Conservation (phyloP, 2,329 filamentous ascomycete genomes). For the Cladosporium sphaerospermum region DNA sequence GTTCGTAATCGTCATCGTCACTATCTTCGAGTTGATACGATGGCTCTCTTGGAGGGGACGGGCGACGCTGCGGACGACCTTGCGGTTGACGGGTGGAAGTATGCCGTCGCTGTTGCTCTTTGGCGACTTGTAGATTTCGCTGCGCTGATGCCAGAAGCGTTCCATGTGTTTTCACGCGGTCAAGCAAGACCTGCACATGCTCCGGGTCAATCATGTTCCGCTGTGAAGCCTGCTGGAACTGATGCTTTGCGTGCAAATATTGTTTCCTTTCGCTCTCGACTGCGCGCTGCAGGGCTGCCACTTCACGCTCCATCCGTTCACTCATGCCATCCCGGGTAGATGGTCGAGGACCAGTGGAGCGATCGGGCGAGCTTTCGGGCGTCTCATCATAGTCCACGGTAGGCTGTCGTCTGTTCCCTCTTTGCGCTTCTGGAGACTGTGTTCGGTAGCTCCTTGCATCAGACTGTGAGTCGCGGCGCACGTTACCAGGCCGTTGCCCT, state of each 20-base stretch:
- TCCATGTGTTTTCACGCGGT: constrained; percentile 20
- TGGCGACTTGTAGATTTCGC: constrained; percentile 4
- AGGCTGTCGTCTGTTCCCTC: not conserved
- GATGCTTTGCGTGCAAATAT: constrained; percentile 15
- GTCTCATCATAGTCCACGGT: not conserved
- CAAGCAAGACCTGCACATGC: constrained; percentile 20
- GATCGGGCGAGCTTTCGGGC: constrained; percentile 5
- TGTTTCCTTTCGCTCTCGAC: constrained; percentile 16
- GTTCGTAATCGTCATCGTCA: not conserved
- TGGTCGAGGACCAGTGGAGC: not conserved
- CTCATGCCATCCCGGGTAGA: not conserved
- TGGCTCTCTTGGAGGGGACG: constrained; percentile 2
- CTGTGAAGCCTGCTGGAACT: constrained; percentile 22
- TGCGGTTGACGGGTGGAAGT: not conserved
- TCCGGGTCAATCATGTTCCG: constrained; percentile 17
- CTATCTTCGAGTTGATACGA: not conserved
- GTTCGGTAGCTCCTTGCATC: constrained; percentile 1
- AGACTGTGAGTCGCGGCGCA: not conserved
- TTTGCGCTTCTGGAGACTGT: not conserved
- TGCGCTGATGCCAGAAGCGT: constrained; percentile 6
- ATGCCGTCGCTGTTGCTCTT: not conserved
- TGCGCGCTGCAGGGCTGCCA: constrained; percentile 16
- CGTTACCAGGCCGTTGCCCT: too few relatives aligned
- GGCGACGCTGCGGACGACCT: not conserved
- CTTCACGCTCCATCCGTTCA: not conserved